Conservation (phyloP, 805 yeast genomes). For the Candida michaelii region DNA sequence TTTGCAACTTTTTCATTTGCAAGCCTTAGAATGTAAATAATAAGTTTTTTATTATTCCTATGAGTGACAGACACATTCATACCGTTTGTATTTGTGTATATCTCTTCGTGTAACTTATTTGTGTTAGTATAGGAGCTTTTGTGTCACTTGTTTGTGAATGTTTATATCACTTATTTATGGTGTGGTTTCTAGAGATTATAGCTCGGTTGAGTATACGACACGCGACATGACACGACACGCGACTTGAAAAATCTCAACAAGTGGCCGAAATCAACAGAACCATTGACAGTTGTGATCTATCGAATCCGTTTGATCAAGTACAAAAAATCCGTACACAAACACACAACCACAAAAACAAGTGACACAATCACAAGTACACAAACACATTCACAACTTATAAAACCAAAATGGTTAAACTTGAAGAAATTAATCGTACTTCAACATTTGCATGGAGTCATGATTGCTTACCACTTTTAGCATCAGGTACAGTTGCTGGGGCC, state of each 20-base stretch:
- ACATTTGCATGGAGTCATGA: constrained; percentile 96
- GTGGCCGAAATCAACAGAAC: not conserved
- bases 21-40: constrained; percentile 6
- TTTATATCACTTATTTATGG: no score
- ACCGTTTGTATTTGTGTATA: not conserved
- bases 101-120: not conserved
- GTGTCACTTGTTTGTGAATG: no score
- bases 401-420: constrained; percentile 78
- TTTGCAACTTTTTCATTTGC: constrained; percentile 17
- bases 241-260: constrained; percentile 4
- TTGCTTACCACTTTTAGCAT: constrained; percentile 70
- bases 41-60: constrained; percentile 7
- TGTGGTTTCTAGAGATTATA: no score
- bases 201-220: not conserved
- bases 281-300: no score
- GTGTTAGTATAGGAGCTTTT: no score
- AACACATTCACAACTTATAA: no score
- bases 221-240: constrained; percentile 3
- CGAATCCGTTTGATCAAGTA: no score
- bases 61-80: constrained; percentile 2
- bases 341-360: no score
- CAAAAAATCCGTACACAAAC: no score
- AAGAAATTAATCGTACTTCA: constrained; percentile 81
- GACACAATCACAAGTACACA: no score
- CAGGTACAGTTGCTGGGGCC: constrained; percentile 96